phyloP scores from a whole-genome alignment of 805 yeast genomes.

The Metschnikowia rubicola region DNA sequence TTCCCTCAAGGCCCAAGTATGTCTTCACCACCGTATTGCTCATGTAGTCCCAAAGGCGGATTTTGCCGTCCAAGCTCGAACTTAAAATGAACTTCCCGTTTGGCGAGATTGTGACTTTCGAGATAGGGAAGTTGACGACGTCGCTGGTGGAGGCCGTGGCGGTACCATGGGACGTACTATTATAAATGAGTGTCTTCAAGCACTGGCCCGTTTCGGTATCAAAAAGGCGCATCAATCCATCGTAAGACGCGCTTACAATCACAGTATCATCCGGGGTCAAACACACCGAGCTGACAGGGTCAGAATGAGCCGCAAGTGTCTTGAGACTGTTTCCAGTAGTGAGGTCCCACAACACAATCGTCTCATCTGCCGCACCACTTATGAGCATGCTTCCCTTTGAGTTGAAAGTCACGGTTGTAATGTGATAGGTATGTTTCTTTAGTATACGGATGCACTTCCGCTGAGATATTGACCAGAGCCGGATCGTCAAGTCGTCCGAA shows the following conservation, averaged over 20 bases:
- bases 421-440: constrained; percentile 82
- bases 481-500: constrained; percentile 78
- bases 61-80: constrained; percentile 73
- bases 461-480: constrained; percentile 61
- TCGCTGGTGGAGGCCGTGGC: constrained; percentile 55
- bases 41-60: constrained; percentile 85
- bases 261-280: constrained; percentile 77
- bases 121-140: constrained; percentile 62
- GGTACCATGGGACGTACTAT: constrained; percentile 55
- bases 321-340: constrained; percentile 64
- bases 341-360: constrained; percentile 87
- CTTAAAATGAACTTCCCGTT: constrained; percentile 78
- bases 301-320: constrained; percentile 89
- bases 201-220: constrained; percentile 90
- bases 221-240: constrained; percentile 86
- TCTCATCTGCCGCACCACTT: constrained; percentile 87
- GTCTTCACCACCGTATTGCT: constrained; percentile 78
- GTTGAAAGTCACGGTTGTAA: constrained; percentile 67
- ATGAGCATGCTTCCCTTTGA: constrained; percentile 73
- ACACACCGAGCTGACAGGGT: constrained; percentile 76
- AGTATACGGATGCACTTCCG: constrained; percentile 51
- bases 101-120: constrained; percentile 68
- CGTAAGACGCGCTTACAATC: constrained; percentile 82
- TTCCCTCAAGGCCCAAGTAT: constrained; percentile 34
- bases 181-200: constrained; percentile 81